A percentile compares a stretch with the other conserved stretches of the same genome.
phyloP scores from a whole-genome alignment of 1,284 basidiomycete genomes.

The Vanrija pseudolonga region DNA sequence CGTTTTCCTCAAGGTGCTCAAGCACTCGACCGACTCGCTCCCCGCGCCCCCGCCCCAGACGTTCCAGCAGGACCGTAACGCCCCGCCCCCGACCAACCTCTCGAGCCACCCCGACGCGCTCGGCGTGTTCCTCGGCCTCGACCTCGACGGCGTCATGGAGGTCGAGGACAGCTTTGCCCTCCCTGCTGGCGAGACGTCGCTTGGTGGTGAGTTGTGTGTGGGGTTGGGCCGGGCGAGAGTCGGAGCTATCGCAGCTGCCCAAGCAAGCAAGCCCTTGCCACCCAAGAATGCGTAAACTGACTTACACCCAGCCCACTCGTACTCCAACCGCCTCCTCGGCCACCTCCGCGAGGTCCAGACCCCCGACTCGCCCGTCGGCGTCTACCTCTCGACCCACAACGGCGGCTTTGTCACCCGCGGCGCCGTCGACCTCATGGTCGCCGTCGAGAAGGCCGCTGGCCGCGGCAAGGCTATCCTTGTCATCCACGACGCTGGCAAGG shows the following conservation, averaged over 20 bases:
- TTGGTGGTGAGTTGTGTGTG: constrained; percentile 29
- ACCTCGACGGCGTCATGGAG: constrained; percentile 85
- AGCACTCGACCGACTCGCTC: constrained; percentile 56
- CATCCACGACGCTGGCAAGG: constrained; percentile 72
- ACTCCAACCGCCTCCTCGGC: constrained; percentile 40
- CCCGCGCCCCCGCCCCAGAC: constrained; percentile 33
- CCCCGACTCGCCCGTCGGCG: constrained; percentile 92
- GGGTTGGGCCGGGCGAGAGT: no score
- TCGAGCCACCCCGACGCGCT: constrained; percentile 59
- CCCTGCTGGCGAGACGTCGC: constrained; percentile 50
- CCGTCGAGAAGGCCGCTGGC: constrained; percentile 57
- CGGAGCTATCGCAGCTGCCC: no score
- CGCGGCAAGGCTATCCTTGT: constrained; percentile 80
- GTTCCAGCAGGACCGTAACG: constrained; percentile 39
- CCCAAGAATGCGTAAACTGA: neutral
- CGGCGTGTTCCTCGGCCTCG: constrained; percentile 83
- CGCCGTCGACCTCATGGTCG: constrained; percentile 82
- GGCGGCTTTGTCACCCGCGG: constrained; percentile 90
- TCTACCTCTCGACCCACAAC: constrained; percentile 86
- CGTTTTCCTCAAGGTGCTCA: constrained; percentile 88
- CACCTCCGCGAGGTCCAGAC: constrained; percentile 67
- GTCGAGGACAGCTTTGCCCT: constrained; percentile 90
- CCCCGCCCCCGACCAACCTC: constrained; percentile 41
- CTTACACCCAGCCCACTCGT: constrained; percentile 32
- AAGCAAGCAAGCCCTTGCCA: no score